Conservation (phyloP, 805 yeast species). For the Lachancea sp. region DNA sequence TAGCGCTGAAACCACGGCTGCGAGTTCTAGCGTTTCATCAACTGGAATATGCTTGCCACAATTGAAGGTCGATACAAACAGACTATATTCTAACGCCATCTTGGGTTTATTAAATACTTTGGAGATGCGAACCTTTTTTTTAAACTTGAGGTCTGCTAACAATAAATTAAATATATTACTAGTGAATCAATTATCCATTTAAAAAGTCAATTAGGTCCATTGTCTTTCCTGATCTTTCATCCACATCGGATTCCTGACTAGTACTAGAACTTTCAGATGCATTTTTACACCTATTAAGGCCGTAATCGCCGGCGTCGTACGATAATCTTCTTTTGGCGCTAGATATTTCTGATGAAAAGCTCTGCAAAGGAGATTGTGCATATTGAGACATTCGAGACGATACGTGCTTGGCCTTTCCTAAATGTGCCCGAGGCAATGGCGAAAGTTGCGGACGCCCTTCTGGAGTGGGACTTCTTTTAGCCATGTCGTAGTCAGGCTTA, state of each 20-base stretch:
- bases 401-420: neutral
- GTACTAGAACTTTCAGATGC: neutral
- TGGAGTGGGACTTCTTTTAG: neutral
- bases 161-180: neutral
- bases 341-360: neutral
- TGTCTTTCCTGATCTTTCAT: slow-evolving; percentile 9
- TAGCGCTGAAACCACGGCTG: slow-evolving; percentile 30
- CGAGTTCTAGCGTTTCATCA: slow-evolving; percentile 29
- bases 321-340: neutral
- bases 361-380: neutral
- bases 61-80: slow-evolving; percentile 43
- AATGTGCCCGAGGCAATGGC: neutral
- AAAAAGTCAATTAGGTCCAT: slow-evolving; percentile 27
- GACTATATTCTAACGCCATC: slow-evolving; percentile 15
- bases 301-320: neutral
- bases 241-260: neutral
- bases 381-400: slow-evolving; percentile 1
- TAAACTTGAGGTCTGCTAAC: neutral
- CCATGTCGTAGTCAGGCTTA: slow-evolving; percentile 10
- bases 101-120: neutral
- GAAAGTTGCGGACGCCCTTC: neutral
- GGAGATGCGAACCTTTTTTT: neutral
- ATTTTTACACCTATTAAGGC: neutral
- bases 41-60: slow-evolving; percentile 44
- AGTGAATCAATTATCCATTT: slow-evolving; percentile 17